phyloP scores from a whole-genome alignment of 1,284 basidiomycete species.

The Neolentinus lepideus region DNA sequence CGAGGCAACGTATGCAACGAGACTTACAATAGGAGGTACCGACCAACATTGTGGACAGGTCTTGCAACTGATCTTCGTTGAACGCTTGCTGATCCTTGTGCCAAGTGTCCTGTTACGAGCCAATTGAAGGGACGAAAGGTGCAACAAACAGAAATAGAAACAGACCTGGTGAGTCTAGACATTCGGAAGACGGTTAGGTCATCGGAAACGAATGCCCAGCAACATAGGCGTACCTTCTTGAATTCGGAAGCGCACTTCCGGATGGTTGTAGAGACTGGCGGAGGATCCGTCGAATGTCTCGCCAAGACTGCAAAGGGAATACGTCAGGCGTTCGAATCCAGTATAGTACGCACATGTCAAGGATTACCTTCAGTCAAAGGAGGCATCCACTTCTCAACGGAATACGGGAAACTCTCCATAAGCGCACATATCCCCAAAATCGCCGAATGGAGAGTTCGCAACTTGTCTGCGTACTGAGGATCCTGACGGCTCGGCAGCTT shows the following conservation, averaged over 20 bases:
- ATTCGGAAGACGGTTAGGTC: conserved; percentile 5
- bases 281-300: conserved; percentile 83
- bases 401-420: conserved; percentile 75
- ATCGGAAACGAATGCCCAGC: conserved; percentile 7
- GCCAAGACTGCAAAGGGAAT: conserved; percentile 47
- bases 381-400: conserved; percentile 73
- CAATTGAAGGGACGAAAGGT: conserved; percentile 6
- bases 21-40: conserved; percentile 85
- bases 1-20: neutral
- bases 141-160: conserved; percentile 23
- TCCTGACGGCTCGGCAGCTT: conserved; percentile 68
- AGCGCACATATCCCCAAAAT: conserved; percentile 87
- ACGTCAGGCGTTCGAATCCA: conserved; percentile 6
- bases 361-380: conserved; percentile 62
- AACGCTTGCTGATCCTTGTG: conserved; percentile 88
- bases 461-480: conserved; percentile 64
- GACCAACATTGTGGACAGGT: conserved; percentile 82
- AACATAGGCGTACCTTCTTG: conserved; percentile 59
- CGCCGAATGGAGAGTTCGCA: conserved; percentile 81
- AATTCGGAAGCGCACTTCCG: conserved; percentile 86
- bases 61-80: conserved; percentile 84
- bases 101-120: conserved; percentile 70
- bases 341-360: neutral
- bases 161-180: conserved; percentile 64
- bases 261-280: conserved; percentile 88